A percentile compares a stretch with the other conserved stretches of the same genome.
Conservation (phyloP, 2,329 filamentous ascomycete species). For the Xylaria sp. region DNA sequence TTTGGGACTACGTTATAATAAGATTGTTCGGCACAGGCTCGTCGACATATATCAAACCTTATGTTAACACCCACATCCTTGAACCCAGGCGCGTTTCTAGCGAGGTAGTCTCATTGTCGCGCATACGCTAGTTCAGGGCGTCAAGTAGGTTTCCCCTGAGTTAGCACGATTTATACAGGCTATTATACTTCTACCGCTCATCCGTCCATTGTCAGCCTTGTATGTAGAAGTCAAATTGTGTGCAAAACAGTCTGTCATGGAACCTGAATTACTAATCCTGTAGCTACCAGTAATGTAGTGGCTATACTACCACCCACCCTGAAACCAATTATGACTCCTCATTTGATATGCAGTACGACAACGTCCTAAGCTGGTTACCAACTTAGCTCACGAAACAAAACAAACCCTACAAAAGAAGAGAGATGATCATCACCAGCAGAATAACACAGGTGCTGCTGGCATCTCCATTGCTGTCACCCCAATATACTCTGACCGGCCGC, state of each 20-base stretch:
- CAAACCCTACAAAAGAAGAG: slow-evolving; percentile 28
- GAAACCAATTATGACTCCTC: not conserved
- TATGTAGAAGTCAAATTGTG: not conserved
- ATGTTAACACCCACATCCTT: not conserved
- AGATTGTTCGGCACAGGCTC: too few relatives aligned
- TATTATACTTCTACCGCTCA: not conserved
- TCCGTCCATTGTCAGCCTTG: not conserved
- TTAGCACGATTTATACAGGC: not conserved
- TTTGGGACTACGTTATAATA: too few relatives aligned
- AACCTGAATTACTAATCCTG: slow-evolving; percentile 7
- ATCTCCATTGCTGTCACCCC: slow-evolving; percentile 27
- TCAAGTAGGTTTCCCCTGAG: not conserved
- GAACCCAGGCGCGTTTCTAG: not conserved
- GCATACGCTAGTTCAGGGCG: not conserved
- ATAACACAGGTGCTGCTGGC: slow-evolving; percentile 36
- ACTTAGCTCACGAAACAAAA: slow-evolving; percentile 24
- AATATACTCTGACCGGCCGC: slow-evolving; percentile 18
- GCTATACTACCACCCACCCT: not conserved
- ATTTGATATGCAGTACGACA: not conserved
- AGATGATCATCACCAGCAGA: slow-evolving; percentile 40
- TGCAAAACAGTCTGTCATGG: not conserved
- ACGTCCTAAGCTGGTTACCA: not conserved
- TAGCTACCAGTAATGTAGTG: not conserved
- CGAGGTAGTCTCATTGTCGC: not conserved
- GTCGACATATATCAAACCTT: not conserved